Base-by-base conservation (phyloP, 352 stramenopile species). In the Pythium apleroticum region DNA sequence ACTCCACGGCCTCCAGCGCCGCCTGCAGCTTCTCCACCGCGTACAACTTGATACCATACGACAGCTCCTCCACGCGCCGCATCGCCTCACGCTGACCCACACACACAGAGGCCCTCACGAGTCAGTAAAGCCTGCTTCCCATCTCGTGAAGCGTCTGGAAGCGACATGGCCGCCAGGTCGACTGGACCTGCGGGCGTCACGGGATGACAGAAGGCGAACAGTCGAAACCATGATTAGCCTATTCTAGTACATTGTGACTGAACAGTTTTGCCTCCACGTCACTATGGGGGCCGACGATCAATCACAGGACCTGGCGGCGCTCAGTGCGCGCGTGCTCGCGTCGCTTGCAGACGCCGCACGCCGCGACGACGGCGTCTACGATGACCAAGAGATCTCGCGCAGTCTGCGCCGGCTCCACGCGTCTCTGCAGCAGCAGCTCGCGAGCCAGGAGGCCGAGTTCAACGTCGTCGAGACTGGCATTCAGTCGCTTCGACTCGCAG, bases 11-110 rank as follows among this genome's bases (percentile, higher is more conserved):
- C 15, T 78, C 67, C 52, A 90, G 64, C 28, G 79, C 70, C 1
- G 45, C 10, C 67, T 82, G 68, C 12, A 91, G 66, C 52, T 89
- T 89, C 52, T 79, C 67, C 24, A 90, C 61, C 15, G 74, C 83
- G 49, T 81, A 84, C 17, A 43, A 62, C 35, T 84, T 83, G 39
- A 91, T 66, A 45, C 81, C 73, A 20, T 70, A 48, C 9, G 74
- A 77, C 37, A 91, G 62, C n/a, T 72, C 58, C 3, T 78, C 74
- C 17, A 91, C 49, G 8, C 83, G 75, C 14, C 70, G 63, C 41
- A 53, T 61, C 4, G 79, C 80, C 68, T 88, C 74, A 60, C 37
- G 71, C 78, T 89, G 43, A 37, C 8, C 12, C 17, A 56, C 19
- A 62, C 1, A 25, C 24, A 3, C 24, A 49, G 15, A 30, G 41